phyloP scores from a whole-genome alignment of 2,329 filamentous ascomycete genomes.

The Neonectria punicea region DNA sequence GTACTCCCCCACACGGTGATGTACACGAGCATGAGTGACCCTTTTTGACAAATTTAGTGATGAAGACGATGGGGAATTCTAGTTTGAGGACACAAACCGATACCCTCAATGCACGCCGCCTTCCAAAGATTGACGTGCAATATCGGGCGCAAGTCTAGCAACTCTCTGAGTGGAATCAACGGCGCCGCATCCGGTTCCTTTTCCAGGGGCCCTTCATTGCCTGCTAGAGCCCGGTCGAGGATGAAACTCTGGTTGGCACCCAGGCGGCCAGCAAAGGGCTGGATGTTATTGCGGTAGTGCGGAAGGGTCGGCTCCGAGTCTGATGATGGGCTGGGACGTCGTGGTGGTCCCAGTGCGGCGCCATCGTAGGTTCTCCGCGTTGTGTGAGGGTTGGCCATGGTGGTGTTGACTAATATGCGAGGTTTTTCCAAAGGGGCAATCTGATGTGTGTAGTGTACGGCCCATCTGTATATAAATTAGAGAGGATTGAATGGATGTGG shows the following conservation, averaged over 20 bases:
- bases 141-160: conserved; percentile 50
- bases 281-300: conserved; percentile 26
- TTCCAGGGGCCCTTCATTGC: conserved; percentile 36
- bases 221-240: background rate
- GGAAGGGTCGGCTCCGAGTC: background rate
- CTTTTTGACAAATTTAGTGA: conserved; percentile 11
- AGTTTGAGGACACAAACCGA: conserved; percentile 29
- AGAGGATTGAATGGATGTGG: no score
- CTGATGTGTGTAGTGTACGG: no score
- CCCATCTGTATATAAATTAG: no score
- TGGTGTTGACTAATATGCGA: background rate
- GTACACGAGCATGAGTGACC: conserved; percentile 36
- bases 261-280: conserved; percentile 33
- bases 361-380: background rate
- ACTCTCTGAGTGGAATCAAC: conserved; percentile 49
- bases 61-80: background rate
- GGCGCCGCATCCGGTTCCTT: conserved; percentile 54
- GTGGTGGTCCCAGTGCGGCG: background rate
- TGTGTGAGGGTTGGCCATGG: background rate
- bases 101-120: conserved; percentile 52
- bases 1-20: conserved; percentile 33
- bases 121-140: conserved; percentile 50
- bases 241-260: conserved; percentile 35
- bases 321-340: background rate
- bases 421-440: background rate